Evolutionary conservation across 495 filamentous ascomycete genomes (phyloP), one percentile per base, ranked within the genome.

Genomic region (Parmelia sp.): DNA sequence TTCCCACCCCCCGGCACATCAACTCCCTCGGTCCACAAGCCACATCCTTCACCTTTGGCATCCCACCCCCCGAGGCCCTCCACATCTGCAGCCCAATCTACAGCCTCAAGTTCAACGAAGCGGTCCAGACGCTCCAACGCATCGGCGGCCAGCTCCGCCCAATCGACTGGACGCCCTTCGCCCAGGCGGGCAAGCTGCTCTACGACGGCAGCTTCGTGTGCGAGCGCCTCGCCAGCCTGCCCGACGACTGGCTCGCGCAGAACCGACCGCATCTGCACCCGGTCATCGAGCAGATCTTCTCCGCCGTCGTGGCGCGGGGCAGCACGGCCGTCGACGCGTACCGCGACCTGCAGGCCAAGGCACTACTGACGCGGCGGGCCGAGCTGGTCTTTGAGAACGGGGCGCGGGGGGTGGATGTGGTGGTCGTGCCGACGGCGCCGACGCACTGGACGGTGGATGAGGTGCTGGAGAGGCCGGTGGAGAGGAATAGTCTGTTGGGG

Each of bases 381-480:
- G 80, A 80, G 62, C 66, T 72, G 33, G 73, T 74, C 1, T 83
- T 84, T 68, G 72, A 75, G 57, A 74, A 74, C 29, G 61, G 74
- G 7, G 69, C 67, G 14, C 70, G 70, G 0, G 76, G 80, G 0
- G 74, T 85, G 17, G 85, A 86, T 60, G 79, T 86, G 35, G 69
- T 88, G 14, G 68, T 88, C 8, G 85, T 88, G 11, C 86, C 86
- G 1, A 86, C 84, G 1, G 74, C 80, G 39, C 83, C 84, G 8
- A 80, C 72, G 37, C 85, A 87, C 68, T 80, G 79, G 45, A 84
- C 80, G 3, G 79, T 87, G 14, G 69, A 77, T 51, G 78, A 85
- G 66, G 83, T 87, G 68, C 68, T 76, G 25, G 75, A 72, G 14
- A 80, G 85, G 57, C 85, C 85, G 1, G 70, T 88, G 37, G 61